Evolutionary conservation across 768 basidiomycete species (phyloP), one percentile per base, ranked within the genome.

Genomic region (Gyrodon lividus): DNA sequence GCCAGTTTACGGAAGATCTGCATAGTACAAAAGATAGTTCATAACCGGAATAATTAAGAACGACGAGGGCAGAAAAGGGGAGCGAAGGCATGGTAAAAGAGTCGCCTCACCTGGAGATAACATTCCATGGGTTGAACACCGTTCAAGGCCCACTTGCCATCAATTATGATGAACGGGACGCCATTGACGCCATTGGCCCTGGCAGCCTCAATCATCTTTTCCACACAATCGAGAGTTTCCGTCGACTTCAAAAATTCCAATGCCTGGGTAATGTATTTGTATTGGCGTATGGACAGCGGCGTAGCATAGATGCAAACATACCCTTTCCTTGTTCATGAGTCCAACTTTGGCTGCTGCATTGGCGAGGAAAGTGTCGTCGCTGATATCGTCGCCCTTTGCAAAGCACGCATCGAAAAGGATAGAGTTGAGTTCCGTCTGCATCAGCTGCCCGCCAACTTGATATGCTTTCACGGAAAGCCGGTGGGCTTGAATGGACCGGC

Each of bases 91-190:
- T 41, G 14, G 13, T 12, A 30, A 24, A 28, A n/a, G n/a, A n/a
- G n/a, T 4, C n/a, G n/a, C 19, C 68, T 37, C 41, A 74, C 75
- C 62, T 70, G 65, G 26, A 67, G 51, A 54, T 74, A 78, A 39
- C 67, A 70, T 16, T 77, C 76, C 34, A 58, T 59, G 8, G 70
- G 48, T 51, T 79, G 78, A 8, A 73, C 74, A n/a, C 77, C 77
- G 14, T 70, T 72, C 46, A 78, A 39, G 14, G 74, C 77, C 70
- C 73, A 78, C 44, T 70, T 74, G 10, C 70, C 67, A 34, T 78
- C 70, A 28, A 78, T 69, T 51, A 80, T 74, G 49, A 77, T 71
- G 62, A 78, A 80, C 0, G 80, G 80, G 1, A 81, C 78, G 31
- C 80, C 80, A 1, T 69, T 72, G 52, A 81, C 76, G 5, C 77